These are phyloP conservation scores for Debaryomyces castellii DNA, from an alignment of 805 yeast species.

Conservation along the genomic window DNA sequence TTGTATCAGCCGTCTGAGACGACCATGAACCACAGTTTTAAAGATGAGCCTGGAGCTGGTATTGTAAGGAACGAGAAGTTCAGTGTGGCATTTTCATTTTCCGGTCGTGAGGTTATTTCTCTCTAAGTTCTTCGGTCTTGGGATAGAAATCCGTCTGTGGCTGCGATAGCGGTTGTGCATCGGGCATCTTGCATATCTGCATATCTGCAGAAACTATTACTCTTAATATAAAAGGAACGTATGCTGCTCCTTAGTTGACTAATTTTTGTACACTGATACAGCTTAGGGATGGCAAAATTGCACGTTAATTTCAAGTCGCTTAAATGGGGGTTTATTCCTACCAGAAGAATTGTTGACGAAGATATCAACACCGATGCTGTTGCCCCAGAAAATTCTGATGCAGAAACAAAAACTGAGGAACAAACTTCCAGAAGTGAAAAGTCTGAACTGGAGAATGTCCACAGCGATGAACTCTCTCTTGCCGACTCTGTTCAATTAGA, in stretches of 20 bases:
- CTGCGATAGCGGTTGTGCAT: neutral
- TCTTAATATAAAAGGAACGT: neutral
- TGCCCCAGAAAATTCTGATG: neutral
- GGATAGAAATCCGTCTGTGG: neutral
- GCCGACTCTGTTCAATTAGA: slow-evolving; percentile 10
- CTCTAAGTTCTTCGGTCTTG: neutral
- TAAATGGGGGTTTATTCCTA: slow-evolving; percentile 38
- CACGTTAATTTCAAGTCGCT: slow-evolving; percentile 9
- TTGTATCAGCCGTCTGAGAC: neutral
- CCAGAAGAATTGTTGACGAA: slow-evolving; percentile 34
- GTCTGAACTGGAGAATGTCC: neutral
- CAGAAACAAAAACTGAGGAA: neutral
- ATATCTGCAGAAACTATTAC: neutral
- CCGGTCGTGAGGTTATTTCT: neutral
- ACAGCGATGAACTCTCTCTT: neutral
- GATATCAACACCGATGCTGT: slow-evolving; percentile 9
- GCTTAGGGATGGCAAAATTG: neutral
- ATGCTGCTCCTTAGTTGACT: neutral
- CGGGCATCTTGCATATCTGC: neutral
- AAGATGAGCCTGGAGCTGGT: neutral
- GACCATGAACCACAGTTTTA: neutral
- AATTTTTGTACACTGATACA: neutral
- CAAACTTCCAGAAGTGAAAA: neutral
- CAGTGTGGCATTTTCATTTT: neutral
- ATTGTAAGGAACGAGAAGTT: neutral